Percentiles rank a stretch among this genome's conserved stretches.
Conservation (phyloP, 345 rosid species). For the Aegle marmelos region DNA sequence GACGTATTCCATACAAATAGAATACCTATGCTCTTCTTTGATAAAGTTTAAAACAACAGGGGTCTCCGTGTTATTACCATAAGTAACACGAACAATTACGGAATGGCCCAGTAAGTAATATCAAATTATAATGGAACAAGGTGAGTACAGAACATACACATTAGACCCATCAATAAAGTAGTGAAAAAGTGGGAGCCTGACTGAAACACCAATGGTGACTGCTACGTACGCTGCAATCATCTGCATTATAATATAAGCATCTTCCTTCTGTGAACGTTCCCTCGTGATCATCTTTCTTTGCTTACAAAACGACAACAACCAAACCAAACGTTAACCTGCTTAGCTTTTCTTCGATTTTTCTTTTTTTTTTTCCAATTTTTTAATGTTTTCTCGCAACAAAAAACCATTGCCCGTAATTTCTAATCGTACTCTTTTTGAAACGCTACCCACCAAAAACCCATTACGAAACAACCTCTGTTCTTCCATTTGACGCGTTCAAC, state of each 20-base stretch:
- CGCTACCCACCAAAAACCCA: not conserved
- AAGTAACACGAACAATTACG: no score
- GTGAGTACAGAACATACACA: not conserved
- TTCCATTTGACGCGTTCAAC: not conserved
- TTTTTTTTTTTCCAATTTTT: not conserved
- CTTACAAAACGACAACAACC: conserved; percentile 8
- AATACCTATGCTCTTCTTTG: not conserved
- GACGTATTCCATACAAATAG: no score
- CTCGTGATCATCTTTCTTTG: conserved; percentile 5
- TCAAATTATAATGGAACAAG: not conserved
- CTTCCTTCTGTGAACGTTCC: not conserved
- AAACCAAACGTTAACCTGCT: not conserved
- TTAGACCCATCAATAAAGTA: not conserved
- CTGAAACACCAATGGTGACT: not conserved
- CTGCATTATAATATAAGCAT: not conserved
- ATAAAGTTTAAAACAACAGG: not conserved
- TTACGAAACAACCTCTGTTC: not conserved
- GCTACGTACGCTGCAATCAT: not conserved
- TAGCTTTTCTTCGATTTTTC: not conserved
- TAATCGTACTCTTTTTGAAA: not conserved
- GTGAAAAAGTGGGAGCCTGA: not conserved
- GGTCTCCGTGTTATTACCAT: not conserved
- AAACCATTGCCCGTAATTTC: conserved; percentile 2
- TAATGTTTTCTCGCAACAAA: not conserved
- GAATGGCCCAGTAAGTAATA: not conserved